Evolutionary conservation across 768 basidiomycete species (phyloP).

Genomic region (Rhizopogon roseolus): DNA sequence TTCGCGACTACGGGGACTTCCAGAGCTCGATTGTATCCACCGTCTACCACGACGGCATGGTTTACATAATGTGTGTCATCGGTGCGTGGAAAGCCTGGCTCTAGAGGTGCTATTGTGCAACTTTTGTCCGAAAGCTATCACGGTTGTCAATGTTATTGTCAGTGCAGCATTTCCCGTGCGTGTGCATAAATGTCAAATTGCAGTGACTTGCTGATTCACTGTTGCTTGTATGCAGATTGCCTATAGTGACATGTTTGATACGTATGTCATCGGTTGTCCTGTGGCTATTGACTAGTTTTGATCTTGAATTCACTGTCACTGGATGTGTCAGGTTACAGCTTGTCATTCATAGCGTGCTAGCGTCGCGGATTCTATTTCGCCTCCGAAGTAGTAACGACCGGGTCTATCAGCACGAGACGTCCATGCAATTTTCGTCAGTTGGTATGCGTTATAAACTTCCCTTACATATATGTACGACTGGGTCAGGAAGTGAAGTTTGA

Average conservation of each 20-base stretch:
- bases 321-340: conserved; percentile 10
- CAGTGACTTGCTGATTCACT: background rate
- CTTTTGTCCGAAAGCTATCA: conserved; percentile 7
- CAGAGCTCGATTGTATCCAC: conserved; percentile 6
- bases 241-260: background rate
- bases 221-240: background rate
- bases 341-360: conserved; percentile 20
- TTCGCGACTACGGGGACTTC: background rate
- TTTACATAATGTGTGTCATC: conserved; percentile 14
- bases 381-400: conserved; percentile 14
- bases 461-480: background rate
- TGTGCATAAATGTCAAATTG: background rate
- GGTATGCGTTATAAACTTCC: background rate
- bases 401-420: background rate
- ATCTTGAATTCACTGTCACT: background rate
- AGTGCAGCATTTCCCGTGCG: conserved; percentile 8
- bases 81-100: background rate
- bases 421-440: too few relatives aligned
- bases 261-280: background rate
- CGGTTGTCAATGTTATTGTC: conserved; percentile 9
- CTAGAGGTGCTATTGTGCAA: background rate
- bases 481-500: background rate
- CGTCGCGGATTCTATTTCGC: conserved; percentile 24
- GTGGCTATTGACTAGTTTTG: background rate
- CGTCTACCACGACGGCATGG: conserved; percentile 13